Evolutionary conservation across 345 rosid species (phyloP).

Genomic region (Bruguiera gymnorhiza): DNA sequence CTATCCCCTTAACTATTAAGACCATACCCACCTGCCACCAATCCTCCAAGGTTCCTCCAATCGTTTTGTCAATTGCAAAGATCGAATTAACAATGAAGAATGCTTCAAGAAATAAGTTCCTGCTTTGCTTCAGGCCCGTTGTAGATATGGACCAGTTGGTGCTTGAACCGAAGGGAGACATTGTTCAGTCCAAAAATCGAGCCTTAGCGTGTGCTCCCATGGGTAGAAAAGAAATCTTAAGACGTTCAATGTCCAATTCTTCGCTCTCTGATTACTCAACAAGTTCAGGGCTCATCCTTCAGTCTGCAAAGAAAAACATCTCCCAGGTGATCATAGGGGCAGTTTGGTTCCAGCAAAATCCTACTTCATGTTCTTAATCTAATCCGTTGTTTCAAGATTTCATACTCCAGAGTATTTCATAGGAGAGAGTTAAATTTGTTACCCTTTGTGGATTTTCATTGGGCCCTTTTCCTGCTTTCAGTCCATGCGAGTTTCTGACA

Average conservation of each 20-base stretch:
- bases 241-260: constrained; percentile 1
- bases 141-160: constrained; percentile 32
- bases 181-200: neutral
- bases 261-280: neutral
- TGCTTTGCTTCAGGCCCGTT: constrained; percentile 46
- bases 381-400: too few relatives aligned
- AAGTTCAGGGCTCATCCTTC: constrained; percentile 15
- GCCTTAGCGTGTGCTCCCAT: neutral
- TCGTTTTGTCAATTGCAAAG: neutral
- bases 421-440: neutral
- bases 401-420: too few relatives aligned
- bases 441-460: neutral
- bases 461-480: constrained; percentile 3
- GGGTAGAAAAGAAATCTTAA: neutral
- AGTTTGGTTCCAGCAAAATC: too few relatives aligned
- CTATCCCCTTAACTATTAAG: neutral
- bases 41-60: neutral
- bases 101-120: constrained; percentile 38
- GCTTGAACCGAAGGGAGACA: constrained; percentile 13
- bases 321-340: constrained; percentile 24
- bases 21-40: neutral
- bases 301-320: constrained; percentile 18
- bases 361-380: too few relatives aligned
- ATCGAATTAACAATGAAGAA: constrained; percentile 15
- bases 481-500: constrained; percentile 24